Conservation (phyloP, 768 basidiomycete genomes). For the Trametes maxima region DNA sequence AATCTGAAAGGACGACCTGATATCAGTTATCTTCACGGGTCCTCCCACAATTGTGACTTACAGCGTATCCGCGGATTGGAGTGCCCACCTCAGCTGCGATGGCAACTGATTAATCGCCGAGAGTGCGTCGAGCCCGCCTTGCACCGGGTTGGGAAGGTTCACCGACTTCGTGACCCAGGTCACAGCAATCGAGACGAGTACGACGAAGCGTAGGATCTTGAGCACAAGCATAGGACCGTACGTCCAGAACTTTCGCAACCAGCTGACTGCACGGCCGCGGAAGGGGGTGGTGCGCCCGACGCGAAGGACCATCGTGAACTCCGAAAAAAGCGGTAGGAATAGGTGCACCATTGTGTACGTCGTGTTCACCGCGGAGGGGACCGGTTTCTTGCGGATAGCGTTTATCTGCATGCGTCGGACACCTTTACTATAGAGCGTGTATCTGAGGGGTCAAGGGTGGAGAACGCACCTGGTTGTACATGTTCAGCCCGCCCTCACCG, state of each 20-base stretch:
- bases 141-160: not conserved
- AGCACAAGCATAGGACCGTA: conserved; percentile 32
- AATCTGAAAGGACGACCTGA: not conserved
- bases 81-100: conserved; percentile 2
- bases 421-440: too few species aligned
- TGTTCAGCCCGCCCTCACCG: not conserved
- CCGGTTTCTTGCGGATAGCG: not conserved
- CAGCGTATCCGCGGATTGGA: conserved; percentile 2
- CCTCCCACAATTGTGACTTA: not conserved
- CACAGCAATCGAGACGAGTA: conserved; percentile 20
- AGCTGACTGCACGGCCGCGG: not conserved
- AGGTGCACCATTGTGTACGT: not conserved
- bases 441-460: too few species aligned
- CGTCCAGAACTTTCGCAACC: not conserved
- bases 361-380: not conserved
- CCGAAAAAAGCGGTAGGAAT: conserved; percentile 36
- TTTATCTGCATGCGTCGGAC: not conserved
- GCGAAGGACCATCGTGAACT: conserved; percentile 40
- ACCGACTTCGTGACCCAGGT: conserved; percentile 2
- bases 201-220: conserved; percentile 32
- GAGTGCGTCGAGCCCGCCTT: not conserved
- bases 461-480: not conserved
- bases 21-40: too few species aligned
- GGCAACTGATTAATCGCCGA: not conserved
- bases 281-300: conserved; percentile 39